These are phyloP conservation scores for Asclepias syriaca DNA, from an alignment of 257 asterid genomes.

Conservation along the genomic window DNA sequence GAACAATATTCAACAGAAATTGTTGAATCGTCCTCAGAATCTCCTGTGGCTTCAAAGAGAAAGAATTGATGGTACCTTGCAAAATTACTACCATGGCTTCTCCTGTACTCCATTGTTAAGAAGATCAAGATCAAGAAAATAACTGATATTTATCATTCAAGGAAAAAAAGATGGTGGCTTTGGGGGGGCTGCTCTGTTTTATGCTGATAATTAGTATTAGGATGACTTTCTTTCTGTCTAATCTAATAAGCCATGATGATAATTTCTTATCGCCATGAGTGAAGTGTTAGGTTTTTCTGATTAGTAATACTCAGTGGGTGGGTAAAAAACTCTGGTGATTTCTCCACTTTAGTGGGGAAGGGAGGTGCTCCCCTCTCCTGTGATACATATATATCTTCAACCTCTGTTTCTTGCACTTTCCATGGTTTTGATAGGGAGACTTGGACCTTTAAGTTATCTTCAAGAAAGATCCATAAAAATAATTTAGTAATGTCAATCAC, in stretches of 20 bases:
- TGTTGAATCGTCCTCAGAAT: slow-evolving; percentile 14
- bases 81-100: background rate
- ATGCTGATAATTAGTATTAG: slow-evolving; percentile 11
- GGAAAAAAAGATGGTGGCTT: background rate
- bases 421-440: slow-evolving; percentile 1
- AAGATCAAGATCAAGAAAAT: background rate
- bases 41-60: slow-evolving; percentile 21
- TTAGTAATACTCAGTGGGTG: background rate
- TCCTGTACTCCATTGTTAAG: slow-evolving; percentile 13
- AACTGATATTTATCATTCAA: background rate
- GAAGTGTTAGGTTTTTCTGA: slow-evolving; percentile 11
- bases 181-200: background rate
- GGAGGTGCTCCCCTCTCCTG: background rate
- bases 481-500: too few species aligned
- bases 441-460: too few species aligned
- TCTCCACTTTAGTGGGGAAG: background rate
- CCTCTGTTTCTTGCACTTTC: slow-evolving; percentile 3
- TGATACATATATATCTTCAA: background rate
- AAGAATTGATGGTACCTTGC: slow-evolving; percentile 2
- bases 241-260: background rate
- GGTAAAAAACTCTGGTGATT: background rate
- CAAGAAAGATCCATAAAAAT: too few species aligned
- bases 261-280: slow-evolving; percentile 7
- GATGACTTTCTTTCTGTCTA: slow-evolving; percentile 1
- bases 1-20: background rate